Evolutionary conservation across 768 basidiomycete genomes (phyloP).

Genomic region (Kwoniella sp.): DNA sequence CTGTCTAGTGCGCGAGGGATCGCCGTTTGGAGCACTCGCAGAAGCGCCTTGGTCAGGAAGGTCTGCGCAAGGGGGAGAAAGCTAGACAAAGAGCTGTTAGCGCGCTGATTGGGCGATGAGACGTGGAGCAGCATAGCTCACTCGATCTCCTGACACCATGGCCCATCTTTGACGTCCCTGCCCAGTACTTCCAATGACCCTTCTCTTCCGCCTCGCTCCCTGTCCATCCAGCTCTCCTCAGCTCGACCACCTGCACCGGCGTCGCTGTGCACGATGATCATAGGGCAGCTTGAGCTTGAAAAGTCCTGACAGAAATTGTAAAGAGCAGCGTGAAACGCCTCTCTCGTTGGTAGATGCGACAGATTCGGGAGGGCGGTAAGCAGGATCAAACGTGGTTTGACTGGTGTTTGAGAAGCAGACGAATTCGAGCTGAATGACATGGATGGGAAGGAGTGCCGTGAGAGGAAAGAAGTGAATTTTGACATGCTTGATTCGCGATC

Average conservation of each 20-base stretch:
- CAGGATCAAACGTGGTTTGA: conserved; percentile 67
- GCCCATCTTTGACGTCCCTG: conserved; percentile 67
- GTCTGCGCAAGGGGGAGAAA: conserved; percentile 93
- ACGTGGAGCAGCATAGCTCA: conserved; percentile 54
- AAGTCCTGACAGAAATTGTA: conserved; percentile 61
- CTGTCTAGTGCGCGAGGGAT: conserved; percentile 52
- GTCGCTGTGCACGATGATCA: conserved; percentile 83
- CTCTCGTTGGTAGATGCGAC: conserved; percentile 69
- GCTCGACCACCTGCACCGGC: conserved; percentile 74
- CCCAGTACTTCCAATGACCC: conserved; percentile 69
- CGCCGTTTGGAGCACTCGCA: conserved; percentile 64
- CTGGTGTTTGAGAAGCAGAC: conserved; percentile 14
- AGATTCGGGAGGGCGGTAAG: conserved; percentile 92
- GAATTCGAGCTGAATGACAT: conserved; percentile 33
- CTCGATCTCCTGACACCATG: conserved; percentile 79
- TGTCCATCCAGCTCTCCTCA: conserved; percentile 60
- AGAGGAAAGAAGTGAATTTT: conserved; percentile 76
- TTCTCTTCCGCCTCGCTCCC: conserved; percentile 60
- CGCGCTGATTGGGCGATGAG: not conserved
- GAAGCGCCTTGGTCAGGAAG: conserved; percentile 76
- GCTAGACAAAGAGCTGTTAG: conserved; percentile 57
- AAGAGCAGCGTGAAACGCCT: conserved; percentile 72
- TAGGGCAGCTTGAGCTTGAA: conserved; percentile 60
- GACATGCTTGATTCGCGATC: conserved; percentile 59
- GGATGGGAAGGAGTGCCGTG: conserved; percentile 57